These are phyloP conservation scores for Pseudogymnoascus sp. DNA, from an alignment of 2,329 filamentous ascomycete genomes.

Conservation along the genomic window DNA sequence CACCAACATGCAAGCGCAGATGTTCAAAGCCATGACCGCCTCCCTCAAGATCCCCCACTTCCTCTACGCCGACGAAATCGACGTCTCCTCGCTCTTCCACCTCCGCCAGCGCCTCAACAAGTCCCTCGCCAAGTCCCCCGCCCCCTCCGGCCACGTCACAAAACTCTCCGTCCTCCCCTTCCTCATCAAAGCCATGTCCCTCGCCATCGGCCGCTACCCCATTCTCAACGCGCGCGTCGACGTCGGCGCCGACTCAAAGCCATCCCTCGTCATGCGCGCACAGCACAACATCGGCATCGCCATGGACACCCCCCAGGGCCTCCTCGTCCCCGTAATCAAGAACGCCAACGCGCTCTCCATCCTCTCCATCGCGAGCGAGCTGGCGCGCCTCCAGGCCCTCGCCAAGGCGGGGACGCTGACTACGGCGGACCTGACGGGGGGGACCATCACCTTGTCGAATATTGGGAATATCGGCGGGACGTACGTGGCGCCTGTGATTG, in stretches of 20 bases:
- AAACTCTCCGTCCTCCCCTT: conserved; percentile 90
- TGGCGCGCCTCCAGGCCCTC: conserved; percentile 62
- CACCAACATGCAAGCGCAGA: conserved; percentile 74
- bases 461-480: conserved; percentile 93
- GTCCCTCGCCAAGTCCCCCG: conserved; percentile 35
- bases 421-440: conserved; percentile 67
- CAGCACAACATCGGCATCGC: conserved; percentile 94
- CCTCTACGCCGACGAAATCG: conserved; percentile 83
- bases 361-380: conserved; percentile 66
- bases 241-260: conserved; percentile 46
- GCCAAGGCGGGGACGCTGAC: conserved; percentile 68
- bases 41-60: conserved; percentile 91
- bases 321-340: conserved; percentile 86
- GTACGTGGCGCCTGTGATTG: conserved; percentile 84
- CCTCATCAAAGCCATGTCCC: conserved; percentile 88
- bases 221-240: conserved; percentile 84
- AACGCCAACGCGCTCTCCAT: conserved; percentile 73
- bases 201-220: conserved; percentile 73
- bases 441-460: conserved; percentile 93
- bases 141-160: conserved; percentile 33
- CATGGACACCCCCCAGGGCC: conserved; percentile 82
- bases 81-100: conserved; percentile 65
- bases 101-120: conserved; percentile 70
- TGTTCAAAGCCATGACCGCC: conserved; percentile 97
- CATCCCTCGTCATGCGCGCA: conserved; percentile 66